Evolutionary conservation across 2,329 filamentous ascomycete genomes (phyloP), one percentile per base, ranked within the genome.

Genomic region (Neodidymelliopsis sp.): DNA sequence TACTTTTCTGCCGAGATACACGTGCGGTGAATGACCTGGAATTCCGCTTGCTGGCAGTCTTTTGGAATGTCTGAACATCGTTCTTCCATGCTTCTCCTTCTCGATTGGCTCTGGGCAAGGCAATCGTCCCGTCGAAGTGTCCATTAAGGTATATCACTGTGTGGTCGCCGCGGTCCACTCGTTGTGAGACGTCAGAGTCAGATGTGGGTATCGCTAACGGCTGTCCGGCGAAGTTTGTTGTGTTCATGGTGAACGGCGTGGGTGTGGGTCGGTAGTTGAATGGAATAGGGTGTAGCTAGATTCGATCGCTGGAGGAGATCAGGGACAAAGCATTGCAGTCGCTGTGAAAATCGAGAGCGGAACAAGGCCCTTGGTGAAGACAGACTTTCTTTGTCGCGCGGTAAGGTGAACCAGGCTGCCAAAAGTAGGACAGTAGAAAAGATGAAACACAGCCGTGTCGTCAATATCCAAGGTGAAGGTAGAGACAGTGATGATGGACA

Each of bases 1-100:
- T 80, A 3, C 85, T 88, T 64, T 80, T 86, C 16, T 73, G 66
- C 42, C 75, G 66, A 15, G 66, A 67, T 10, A 71, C 62, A 48
- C 72, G 75, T 22, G 70, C 63, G 15, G 63, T 51, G 18, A 64
- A 71, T 11, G 69, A 68, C 25, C 61, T 65, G 15, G 70, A 71
- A 47, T 37, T 69, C 9, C 66, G 63, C 54, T 67, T 71, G 23
- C 66, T 49, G 49, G 63, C 57, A 13, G 62, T 60, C 46, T 58
- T 66, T 27, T 64, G 57, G 6, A 67, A 60, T 34, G 56, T 53
- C 18, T 69, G 65, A 4, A 64, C 37, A 23, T 71, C 67, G 27
- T 46, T 59, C 15, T 62, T 57, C 59, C 63, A 62, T 37, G 50
- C 29, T n/a, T 47, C 25, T 16, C 43, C 54, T 25, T 60, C 59